A percentile compares a stretch with the other conserved stretches of the same genome.
Evolutionary conservation across 495 filamentous ascomycete genomes (phyloP).

Genomic region (Rhizodiscina lignyota): DNA sequence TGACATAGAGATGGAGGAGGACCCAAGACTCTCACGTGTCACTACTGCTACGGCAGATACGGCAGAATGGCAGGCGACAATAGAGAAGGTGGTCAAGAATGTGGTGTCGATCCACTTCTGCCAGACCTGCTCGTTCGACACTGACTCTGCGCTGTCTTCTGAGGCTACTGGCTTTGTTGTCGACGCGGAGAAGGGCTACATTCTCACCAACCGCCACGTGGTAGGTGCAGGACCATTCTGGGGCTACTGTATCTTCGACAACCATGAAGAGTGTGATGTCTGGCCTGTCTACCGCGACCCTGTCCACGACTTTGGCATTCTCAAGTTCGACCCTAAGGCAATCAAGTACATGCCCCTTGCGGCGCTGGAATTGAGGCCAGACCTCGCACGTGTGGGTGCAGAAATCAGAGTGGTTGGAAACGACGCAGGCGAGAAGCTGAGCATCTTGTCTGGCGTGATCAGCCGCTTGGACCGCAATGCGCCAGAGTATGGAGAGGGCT

Average conservation of each 20-base stretch:
- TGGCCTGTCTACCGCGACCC: constrained; percentile 97
- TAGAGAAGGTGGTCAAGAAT: constrained; percentile 79
- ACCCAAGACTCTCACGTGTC: constrained; percentile 1
- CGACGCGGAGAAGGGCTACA: constrained; percentile 79
- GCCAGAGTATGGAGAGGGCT: constrained; percentile 94
- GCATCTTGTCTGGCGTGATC: constrained; percentile 94
- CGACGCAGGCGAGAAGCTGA: constrained; percentile 96
- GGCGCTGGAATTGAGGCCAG: constrained; percentile 68
- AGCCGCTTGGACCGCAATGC: constrained; percentile 91
- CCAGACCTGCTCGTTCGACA: constrained; percentile 96
- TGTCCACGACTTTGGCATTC: constrained; percentile 94
- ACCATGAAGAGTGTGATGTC: constrained; percentile 94
- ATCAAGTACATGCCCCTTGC: constrained; percentile 92
- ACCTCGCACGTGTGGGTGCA: constrained; percentile 46
- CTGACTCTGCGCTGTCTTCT: constrained; percentile 77
- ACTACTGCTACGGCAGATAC: constrained; percentile 51
- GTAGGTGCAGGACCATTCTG: constrained; percentile 95
- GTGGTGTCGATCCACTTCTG: constrained; percentile 98
- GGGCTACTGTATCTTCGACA: constrained; percentile 95
- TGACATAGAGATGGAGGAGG: not conserved
- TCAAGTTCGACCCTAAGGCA: constrained; percentile 84
- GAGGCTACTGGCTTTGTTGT: constrained; percentile 98
- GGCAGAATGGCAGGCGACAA: constrained; percentile 91
- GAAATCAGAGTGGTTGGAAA: constrained; percentile 98
- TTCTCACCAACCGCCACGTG: constrained; percentile 42